Evolutionary conservation across 108 stramenopile species (phyloP).

Genomic region (Thalassiosira profunda): DNA sequence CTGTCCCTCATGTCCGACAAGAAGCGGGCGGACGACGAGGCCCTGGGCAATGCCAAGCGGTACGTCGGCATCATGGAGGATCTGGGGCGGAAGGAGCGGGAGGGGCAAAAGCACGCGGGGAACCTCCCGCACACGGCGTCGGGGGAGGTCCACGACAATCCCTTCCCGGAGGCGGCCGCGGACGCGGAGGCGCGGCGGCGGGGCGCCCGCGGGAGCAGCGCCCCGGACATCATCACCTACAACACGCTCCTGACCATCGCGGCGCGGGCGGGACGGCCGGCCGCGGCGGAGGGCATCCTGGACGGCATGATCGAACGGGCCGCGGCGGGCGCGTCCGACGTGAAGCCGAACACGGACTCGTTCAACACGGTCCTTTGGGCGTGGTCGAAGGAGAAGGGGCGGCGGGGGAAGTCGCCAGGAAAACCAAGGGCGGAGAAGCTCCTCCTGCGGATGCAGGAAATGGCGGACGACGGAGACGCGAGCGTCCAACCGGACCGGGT

Average conservation of each 20-base stretch:
- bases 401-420: no score
- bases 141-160: neutral
- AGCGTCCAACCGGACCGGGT: conserved; percentile 41
- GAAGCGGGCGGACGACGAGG: neutral
- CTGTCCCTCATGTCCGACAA: conserved; percentile 30
- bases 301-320: conserved; percentile 35
- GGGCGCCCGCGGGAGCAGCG: conserved; percentile 10
- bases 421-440: conserved; percentile 38
- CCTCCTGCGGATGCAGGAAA: conserved; percentile 36
- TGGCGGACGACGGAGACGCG: conserved; percentile 31
- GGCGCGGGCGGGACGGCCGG: conserved; percentile 20
- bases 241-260: conserved; percentile 49
- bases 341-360: conserved; percentile 33
- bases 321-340: conserved; percentile 5
- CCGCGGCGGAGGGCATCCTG: conserved; percentile 35
- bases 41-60: conserved; percentile 19
- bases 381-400: conserved; percentile 34
- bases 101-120: neutral
- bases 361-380: conserved; percentile 51
- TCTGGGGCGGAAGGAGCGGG: conserved; percentile 13
- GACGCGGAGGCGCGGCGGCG: no score
- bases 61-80: conserved; percentile 31
- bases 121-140: neutral
- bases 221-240: conserved; percentile 48
- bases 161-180: neutral